Percentiles rank a stretch among this genome's conserved stretches.
Evolutionary conservation across 345 rosid species (phyloP).

Genomic region (Eucalyptus marginata): DNA sequence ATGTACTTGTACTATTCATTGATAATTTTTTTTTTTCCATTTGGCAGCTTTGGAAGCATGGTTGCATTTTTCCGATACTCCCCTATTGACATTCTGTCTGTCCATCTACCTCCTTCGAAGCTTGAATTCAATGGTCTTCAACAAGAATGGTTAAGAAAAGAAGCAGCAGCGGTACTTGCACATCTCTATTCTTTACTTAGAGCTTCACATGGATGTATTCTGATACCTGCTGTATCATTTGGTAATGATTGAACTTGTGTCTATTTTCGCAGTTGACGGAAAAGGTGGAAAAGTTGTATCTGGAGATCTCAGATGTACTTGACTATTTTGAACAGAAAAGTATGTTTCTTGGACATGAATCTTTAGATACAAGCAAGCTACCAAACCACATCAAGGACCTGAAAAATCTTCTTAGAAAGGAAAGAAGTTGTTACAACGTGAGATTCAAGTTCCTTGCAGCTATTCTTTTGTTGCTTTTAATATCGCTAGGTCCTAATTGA

Average conservation of each 20-base stretch:
- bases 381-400: conserved; percentile 38
- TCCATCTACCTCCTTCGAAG: conserved; percentile 61
- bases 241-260: background rate
- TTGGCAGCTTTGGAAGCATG: conserved; percentile 83
- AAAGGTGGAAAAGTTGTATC: conserved; percentile 48
- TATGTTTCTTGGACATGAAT: conserved; percentile 29
- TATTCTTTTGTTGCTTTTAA: background rate
- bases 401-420: conserved; percentile 53
- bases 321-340: conserved; percentile 48
- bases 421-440: conserved; percentile 61
- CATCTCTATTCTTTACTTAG: background rate
- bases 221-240: background rate
- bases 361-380: conserved; percentile 25
- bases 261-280: conserved; percentile 40
- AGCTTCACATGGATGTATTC: background rate
- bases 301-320: conserved; percentile 51
- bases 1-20: background rate
- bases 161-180: conserved; percentile 56
- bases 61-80: conserved; percentile 97
- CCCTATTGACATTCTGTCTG: conserved; percentile 78
- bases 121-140: conserved; percentile 65
- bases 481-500: background rate
- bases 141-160: conserved; percentile 70
- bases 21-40: conserved; percentile 1
- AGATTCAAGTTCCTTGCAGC: conserved; percentile 1